These are phyloP conservation scores for Kwoniella mangroviensis DNA, from an alignment of 768 basidiomycete species.

Conservation along the genomic window DNA sequence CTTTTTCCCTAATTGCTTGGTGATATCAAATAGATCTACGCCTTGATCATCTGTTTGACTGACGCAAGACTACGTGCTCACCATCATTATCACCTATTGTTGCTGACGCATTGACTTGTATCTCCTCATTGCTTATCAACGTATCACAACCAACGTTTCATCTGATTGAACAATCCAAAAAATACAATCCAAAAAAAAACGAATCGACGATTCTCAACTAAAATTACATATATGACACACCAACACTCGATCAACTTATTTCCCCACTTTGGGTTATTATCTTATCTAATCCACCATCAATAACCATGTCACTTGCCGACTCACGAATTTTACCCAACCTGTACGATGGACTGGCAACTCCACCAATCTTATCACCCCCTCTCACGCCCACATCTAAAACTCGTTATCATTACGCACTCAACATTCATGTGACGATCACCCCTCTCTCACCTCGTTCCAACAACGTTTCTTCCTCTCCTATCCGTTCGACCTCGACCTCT, in stretches of 20 bases:
- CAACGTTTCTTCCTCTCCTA: background rate
- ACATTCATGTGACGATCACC: background rate
- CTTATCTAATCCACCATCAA: background rate
- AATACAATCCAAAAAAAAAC: background rate
- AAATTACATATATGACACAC: background rate
- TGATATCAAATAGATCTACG: conserved; percentile 1
- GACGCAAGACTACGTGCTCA: conserved; percentile 5
- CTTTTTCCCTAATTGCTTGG: background rate
- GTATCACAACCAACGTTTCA: background rate
- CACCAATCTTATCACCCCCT: conserved; percentile 33
- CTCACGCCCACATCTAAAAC: conserved; percentile 1
- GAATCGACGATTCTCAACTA: background rate
- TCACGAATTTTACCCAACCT: conserved; percentile 39
- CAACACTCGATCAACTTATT: background rate
- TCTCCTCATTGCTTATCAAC: background rate
- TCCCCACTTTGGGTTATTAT: too few species aligned
- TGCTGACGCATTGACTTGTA: conserved; percentile 3
- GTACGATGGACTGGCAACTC: conserved; percentile 51
- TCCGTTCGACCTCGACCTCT: background rate
- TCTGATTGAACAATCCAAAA: background rate
- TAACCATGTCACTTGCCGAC: conserved; percentile 39
- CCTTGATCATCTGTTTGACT: conserved; percentile 5
- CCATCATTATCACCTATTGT: background rate
- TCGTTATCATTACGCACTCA: background rate
- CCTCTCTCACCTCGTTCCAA: conserved; percentile 1